Base-by-base conservation (phyloP, 164 flowering plant genomes). In the Stephania cephalantha region DNA sequence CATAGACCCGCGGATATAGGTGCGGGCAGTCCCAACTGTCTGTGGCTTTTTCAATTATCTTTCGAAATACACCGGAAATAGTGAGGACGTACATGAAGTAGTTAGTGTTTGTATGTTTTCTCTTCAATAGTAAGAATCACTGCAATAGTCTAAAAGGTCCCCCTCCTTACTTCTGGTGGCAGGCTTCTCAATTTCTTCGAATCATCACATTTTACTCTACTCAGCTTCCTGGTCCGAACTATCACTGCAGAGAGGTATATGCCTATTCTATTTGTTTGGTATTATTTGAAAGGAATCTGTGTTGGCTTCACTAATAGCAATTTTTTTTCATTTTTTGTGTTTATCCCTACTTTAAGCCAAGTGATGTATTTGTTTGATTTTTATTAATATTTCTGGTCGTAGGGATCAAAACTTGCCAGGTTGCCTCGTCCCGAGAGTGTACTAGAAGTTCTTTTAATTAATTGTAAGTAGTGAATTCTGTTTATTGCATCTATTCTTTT, bases 141-240 rank as follows among this genome's bases (percentile, higher is more conserved):
- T 35, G 42, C 42, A 35, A 35, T 45, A 46, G 71, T 68, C 50
- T 7, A 20, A 58, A 58, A 17, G 65, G 25, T 55, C 15, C 65
- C 48, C 18, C 55, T 15, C 44, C 48, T 70, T n/a, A 22, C 44
- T 75, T 77, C 11, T 71, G 58, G 12, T 48, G 79, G 79, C 90
- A 92, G 98, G 95, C 87, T 78, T 92, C 88, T 83, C 98, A 95
- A 86, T 10, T 80, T 78, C 97, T 95, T 48, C 86, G 99, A 61
- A 89, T 95, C 70, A 71, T 95, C 63, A 90, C 99, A 66, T 93
- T 93, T 82, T 91, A 89, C 81, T 88, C 99, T 52, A 95, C 99
- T 20, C 97, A 92, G 83, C 95, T 95, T 85, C 99, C 99, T 75
- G 98, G 99, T 74, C 99, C 98, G 73, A 95, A 95, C 78, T 95